Evolutionary conservation across 148 eudicot species (phyloP).

Genomic region (Camellia sinensis): DNA sequence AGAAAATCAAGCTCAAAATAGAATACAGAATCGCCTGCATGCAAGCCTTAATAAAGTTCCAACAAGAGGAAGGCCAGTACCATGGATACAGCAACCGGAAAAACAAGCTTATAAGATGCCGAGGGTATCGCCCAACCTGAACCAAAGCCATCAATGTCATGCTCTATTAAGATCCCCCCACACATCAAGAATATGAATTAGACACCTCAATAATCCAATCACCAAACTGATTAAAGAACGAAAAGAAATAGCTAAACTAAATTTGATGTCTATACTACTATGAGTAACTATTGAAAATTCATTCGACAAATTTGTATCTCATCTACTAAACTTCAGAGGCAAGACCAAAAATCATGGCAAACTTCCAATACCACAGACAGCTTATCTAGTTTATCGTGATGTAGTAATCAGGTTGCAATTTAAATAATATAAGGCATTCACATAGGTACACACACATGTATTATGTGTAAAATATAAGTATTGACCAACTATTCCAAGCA

Average conservation of each 20-base stretch:
- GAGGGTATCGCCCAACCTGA: constrained; percentile 87
- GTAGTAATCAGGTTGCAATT: no score
- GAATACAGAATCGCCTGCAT: constrained; percentile 58
- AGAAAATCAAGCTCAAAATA: constrained; percentile 47
- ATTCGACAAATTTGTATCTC: no score
- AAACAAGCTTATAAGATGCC: constrained; percentile 83
- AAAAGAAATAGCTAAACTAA: not conserved
- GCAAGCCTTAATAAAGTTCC: constrained; percentile 77
- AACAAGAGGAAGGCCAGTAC: constrained; percentile 99
- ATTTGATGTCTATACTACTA: no score
- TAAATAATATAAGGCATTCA: no score
- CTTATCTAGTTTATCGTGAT: no score
- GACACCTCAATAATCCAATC: not conserved
- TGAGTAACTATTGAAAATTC: no score
- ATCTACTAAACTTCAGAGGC: no score
- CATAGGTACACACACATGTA: no score
- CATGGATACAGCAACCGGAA: constrained; percentile 92
- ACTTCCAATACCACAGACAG: no score
- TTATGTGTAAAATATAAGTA: no score
- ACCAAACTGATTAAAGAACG: not conserved
- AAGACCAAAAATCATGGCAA: no score
- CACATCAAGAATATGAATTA: not conserved
- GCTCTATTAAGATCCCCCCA: not conserved
- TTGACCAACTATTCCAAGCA: no score
- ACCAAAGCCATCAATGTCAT: constrained; percentile 10